These are phyloP conservation scores for Chaetomiaceae sp. DNA, from an alignment of 2,329 filamentous ascomycete species.

Conservation along the genomic window DNA sequence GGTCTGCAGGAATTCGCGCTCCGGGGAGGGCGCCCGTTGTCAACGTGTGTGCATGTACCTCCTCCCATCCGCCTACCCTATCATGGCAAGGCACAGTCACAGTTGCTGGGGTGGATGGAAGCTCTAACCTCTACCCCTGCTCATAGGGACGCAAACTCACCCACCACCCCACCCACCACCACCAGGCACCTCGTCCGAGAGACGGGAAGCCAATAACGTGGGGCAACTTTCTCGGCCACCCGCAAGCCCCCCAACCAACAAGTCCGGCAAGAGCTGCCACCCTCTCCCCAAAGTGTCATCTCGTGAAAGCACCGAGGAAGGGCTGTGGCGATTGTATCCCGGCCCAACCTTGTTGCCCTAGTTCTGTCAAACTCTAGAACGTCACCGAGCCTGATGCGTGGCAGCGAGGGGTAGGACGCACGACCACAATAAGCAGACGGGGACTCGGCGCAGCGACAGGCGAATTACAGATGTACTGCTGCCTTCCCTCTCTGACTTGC, in stretches of 20 bases:
- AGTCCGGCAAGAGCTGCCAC: slow-evolving; percentile 7
- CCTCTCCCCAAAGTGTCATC: neutral
- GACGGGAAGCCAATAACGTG: slow-evolving; percentile 23
- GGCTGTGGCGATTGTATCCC: neutral
- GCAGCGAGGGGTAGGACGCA: slow-evolving; percentile 1
- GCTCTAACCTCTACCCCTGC: slow-evolving; percentile 23
- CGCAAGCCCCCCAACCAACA: slow-evolving; percentile 12
- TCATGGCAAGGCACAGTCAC: slow-evolving; percentile 8
- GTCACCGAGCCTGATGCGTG: slow-evolving; percentile 12
- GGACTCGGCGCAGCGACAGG: slow-evolving; percentile 2
- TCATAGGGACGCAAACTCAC: slow-evolving; percentile 15
- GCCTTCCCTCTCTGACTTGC: neutral
- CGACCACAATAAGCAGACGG: slow-evolving; percentile 6
- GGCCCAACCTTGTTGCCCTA: neutral
- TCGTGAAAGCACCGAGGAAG: neutral
- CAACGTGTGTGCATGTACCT: neutral
- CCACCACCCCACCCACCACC: slow-evolving; percentile 11
- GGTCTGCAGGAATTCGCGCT: neutral
- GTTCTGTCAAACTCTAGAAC: neutral
- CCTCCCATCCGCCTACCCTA: slow-evolving; percentile 13
- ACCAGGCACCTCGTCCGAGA: slow-evolving; percentile 15
- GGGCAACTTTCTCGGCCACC: slow-evolving; percentile 1
- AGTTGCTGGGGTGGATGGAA: slow-evolving; percentile 13
- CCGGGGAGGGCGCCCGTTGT: neutral
- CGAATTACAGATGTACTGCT: slow-evolving; percentile 11